phyloP scores from a whole-genome alignment of 2,329 filamentous ascomycete species.

The Stromatinia cepivora region DNA sequence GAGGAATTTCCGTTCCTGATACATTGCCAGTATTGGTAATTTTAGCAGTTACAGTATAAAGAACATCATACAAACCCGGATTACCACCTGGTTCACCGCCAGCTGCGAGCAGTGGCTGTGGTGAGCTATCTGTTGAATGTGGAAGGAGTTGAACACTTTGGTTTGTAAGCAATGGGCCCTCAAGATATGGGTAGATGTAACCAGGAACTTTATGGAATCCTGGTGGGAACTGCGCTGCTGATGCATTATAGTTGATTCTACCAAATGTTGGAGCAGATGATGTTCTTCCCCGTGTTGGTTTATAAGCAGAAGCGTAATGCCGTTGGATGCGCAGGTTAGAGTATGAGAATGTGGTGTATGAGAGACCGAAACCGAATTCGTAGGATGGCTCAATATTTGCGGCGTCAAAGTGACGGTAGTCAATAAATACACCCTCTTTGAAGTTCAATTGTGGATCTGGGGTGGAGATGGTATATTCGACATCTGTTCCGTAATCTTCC shows the following conservation, averaged over 20 bases:
- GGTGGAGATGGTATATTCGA: conserved; percentile 45
- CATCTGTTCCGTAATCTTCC: conserved; percentile 46
- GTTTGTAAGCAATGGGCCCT: conserved; percentile 44
- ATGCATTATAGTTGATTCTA: conserved; percentile 59
- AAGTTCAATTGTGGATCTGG: conserved; percentile 69
- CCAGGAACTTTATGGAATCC: conserved; percentile 47
- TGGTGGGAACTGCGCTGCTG: conserved; percentile 66
- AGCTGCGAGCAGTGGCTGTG: conserved; percentile 49
- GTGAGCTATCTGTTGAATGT: conserved; percentile 46
- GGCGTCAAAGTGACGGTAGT: conserved; percentile 74
- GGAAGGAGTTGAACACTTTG: conserved; percentile 40
- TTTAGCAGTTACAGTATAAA: conserved; percentile 54
- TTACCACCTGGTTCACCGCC: conserved; percentile 56
- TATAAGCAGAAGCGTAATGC: conserved; percentile 33
- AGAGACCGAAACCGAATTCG: conserved; percentile 79
- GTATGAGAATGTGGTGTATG: conserved; percentile 77
- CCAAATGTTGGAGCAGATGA: conserved; percentile 63
- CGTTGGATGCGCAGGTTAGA: conserved; percentile 55
- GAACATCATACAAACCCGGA: conserved; percentile 52
- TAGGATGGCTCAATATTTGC: conserved; percentile 65
- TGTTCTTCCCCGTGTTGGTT: conserved; percentile 61
- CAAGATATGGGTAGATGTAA: conserved; percentile 58
- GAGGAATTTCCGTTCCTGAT: conserved; percentile 57
- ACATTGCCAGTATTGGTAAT: conserved; percentile 57
- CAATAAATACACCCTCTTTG: conserved; percentile 76